Conservation (phyloP, 2,329 filamentous ascomycete genomes). For the Chrysosporium keratinophilum region DNA sequence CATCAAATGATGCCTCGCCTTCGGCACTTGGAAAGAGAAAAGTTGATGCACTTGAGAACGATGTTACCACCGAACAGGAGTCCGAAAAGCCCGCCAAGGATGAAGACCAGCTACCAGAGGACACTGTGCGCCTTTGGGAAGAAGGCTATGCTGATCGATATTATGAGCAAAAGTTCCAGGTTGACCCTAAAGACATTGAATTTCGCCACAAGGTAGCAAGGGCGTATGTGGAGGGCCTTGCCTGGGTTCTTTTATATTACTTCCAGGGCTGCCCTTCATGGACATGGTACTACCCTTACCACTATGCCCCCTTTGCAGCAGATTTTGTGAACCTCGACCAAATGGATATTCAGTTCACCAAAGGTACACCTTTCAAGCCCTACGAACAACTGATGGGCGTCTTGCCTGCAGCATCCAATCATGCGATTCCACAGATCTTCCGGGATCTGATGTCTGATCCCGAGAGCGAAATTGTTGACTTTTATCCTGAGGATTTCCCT, state of each 20-base stretch:
- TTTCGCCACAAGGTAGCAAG: constrained; percentile 83
- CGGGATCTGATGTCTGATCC: constrained; percentile 80
- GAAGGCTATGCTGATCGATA: constrained; percentile 91
- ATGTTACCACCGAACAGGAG: constrained; percentile 45
- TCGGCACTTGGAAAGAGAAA: constrained; percentile 49
- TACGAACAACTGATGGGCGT: constrained; percentile 99
- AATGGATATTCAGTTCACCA: constrained; percentile 70
- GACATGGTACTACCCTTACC: constrained; percentile 99
- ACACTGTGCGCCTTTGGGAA: constrained; percentile 87
- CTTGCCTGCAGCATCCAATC: constrained; percentile 81
- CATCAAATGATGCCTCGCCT: constrained; percentile 20
- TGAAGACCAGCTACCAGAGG: constrained; percentile 56
- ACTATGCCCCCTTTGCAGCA: constrained; percentile 93
- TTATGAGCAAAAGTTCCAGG: constrained; percentile 92
- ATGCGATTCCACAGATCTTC: constrained; percentile 80
- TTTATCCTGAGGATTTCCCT: constrained; percentile 89
- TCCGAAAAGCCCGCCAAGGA: constrained; percentile 47
- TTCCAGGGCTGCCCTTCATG: constrained; percentile 97
- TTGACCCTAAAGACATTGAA: constrained; percentile 65
- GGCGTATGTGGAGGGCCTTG: constrained; percentile 87
- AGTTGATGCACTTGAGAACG: constrained; percentile 52
- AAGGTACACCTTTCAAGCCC: constrained; percentile 74
- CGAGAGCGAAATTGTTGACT: constrained; percentile 88
- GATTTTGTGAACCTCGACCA: constrained; percentile 79
- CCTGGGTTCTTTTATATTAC: constrained; percentile 94